Evolutionary conservation across 371 early-diverging fungal genomes (phyloP).

Genomic region (Caulochytrium protostelioides): DNA sequence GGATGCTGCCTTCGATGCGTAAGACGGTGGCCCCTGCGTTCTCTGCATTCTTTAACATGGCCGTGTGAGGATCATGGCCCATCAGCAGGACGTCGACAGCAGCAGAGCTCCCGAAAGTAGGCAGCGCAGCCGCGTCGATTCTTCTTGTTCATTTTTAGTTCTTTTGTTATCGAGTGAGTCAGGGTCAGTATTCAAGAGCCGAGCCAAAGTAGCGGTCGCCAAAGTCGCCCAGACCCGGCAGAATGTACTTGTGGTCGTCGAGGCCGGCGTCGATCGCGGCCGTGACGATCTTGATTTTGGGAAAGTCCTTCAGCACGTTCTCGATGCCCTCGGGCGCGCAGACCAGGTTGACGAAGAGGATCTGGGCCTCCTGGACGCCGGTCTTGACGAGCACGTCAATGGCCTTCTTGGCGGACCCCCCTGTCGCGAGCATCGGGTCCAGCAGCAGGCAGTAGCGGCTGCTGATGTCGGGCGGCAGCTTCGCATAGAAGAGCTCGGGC

Average conservation of each 20-base stretch:
- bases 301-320: conserved; percentile 44
- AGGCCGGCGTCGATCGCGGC: conserved; percentile 66
- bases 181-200: conserved; percentile 32
- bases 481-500: conserved; percentile 71
- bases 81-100: not conserved
- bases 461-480: conserved; percentile 68
- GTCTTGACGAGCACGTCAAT: conserved; percentile 62
- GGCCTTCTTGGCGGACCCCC: conserved; percentile 77
- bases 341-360: conserved; percentile 40
- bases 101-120: not conserved
- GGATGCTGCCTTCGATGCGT: no score
- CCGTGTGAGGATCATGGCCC: not conserved
- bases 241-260: conserved; percentile 58
- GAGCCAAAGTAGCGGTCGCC: conserved; percentile 46
- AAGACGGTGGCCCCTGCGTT: no score
- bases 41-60: not conserved
- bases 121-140: no score
- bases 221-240: conserved; percentile 88
- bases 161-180: not conserved
- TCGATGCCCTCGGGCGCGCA: conserved; percentile 38
- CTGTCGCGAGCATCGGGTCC: conserved; percentile 91
- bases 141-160: no score
- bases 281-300: conserved; percentile 54
- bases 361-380: conserved; percentile 63
- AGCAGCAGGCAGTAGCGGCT: conserved; percentile 62